Conservation (phyloP, 495 filamentous ascomycete species). For the Penicillium atrosanguineum region DNA sequence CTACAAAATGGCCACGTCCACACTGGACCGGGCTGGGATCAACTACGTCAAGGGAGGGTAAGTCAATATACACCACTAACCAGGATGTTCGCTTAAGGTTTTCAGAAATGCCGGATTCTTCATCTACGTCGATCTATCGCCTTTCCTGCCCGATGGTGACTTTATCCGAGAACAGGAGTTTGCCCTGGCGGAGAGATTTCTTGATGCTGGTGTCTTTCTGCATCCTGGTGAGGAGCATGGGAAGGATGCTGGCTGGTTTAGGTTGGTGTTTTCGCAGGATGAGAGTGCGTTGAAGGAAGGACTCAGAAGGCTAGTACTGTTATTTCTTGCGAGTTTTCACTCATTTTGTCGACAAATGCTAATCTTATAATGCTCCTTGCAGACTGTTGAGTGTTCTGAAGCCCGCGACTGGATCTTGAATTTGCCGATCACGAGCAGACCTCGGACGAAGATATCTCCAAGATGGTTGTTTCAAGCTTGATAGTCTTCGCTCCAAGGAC, state of each 20-base stretch:
- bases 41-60: conserved; percentile 33
- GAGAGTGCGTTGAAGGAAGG: conserved; percentile 31
- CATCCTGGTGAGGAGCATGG: conserved; percentile 40
- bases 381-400: conserved; percentile 11
- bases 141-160: conserved; percentile 19
- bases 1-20: conserved; percentile 24
- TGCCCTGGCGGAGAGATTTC: conserved; percentile 34
- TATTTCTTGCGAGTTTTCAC: background rate
- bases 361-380: background rate
- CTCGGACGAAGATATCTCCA: background rate
- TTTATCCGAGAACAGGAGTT: conserved; percentile 25
- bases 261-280: conserved; percentile 43
- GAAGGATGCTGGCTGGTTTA: conserved; percentile 46
- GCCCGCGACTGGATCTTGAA: background rate
- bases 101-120: conserved; percentile 52
- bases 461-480: background rate
- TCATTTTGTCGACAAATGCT: background rate
- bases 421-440: background rate
- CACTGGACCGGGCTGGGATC: conserved; percentile 28
- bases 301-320: conserved; percentile 28
- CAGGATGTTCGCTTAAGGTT: background rate
- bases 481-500: background rate
- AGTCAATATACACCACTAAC: background rate
- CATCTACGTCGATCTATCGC: conserved; percentile 47
- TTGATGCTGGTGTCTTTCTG: conserved; percentile 43